Percentiles rank a stretch among this genome's conserved stretches.
These are phyloP conservation scores for Saksenaea vasiformis DNA, from an alignment of 371 early-diverging fungal species.

Conservation along the genomic window DNA sequence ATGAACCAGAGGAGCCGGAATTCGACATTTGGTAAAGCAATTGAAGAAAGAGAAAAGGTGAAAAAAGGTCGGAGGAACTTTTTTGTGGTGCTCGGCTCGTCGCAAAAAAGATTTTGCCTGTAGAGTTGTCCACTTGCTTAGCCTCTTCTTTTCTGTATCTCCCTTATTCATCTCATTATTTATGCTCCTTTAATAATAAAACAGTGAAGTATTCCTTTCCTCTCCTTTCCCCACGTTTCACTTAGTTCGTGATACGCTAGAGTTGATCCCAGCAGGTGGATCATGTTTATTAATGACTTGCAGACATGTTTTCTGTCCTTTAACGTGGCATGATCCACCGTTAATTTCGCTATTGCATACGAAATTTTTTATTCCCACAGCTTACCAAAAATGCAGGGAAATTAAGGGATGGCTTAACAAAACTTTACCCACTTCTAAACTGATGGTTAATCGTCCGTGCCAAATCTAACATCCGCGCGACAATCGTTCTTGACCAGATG, in stretches of 20 bases:
- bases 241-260: background rate
- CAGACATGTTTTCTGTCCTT: background rate
- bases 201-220: no score
- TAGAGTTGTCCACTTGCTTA: background rate
- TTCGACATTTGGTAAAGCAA: constrained; percentile 26
- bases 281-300: background rate
- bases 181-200: background rate
- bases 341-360: background rate
- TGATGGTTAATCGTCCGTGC: background rate
- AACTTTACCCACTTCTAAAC: background rate
- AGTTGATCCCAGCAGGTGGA: background rate
- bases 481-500: background rate
- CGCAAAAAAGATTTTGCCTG: background rate
- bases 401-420: no score
- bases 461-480: background rate
- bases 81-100: background rate
- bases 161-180: background rate
- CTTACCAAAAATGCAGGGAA: background rate
- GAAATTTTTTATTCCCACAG: background rate
- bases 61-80: background rate
- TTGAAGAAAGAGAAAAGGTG: background rate
- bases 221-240: background rate
- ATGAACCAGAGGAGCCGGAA: constrained; percentile 39
- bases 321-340: background rate
- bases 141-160: background rate